These are phyloP conservation scores for Pyronema domesticum DNA, from an alignment of 495 filamentous ascomycete genomes.

Conservation along the genomic window DNA sequence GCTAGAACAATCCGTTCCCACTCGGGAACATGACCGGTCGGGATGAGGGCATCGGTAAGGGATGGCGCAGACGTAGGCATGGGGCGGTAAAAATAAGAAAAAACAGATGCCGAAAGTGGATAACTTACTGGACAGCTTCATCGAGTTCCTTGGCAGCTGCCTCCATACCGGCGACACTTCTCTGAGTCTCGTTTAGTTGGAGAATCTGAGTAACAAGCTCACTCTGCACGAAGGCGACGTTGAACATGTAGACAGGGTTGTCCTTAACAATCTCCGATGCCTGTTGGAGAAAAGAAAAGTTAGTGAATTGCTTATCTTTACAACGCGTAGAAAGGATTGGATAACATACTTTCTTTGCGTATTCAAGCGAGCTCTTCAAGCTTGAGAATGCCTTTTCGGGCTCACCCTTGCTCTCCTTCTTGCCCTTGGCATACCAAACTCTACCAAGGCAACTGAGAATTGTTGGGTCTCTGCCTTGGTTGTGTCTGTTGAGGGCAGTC, in stretches of 20 bases:
- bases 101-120: slow-evolving; percentile 9
- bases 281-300: slow-evolving; percentile 23
- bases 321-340: not conserved
- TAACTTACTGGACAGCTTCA: slow-evolving; percentile 49
- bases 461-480: slow-evolving; percentile 53
- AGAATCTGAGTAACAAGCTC: slow-evolving; percentile 74
- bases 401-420: slow-evolving; percentile 29
- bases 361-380: slow-evolving; percentile 77
- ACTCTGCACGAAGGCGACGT: slow-evolving; percentile 92
- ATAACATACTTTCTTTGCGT: slow-evolving; percentile 48
- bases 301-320: not conserved
- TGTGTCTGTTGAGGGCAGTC: slow-evolving; percentile 63
- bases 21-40: not conserved
- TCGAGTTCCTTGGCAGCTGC: slow-evolving; percentile 71
- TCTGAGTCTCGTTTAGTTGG: slow-evolving; percentile 51
- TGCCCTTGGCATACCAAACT: slow-evolving; percentile 78
- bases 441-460: slow-evolving; percentile 83
- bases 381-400: slow-evolving; percentile 52
- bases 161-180: slow-evolving; percentile 60
- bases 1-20: not conserved
- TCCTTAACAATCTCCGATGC: slow-evolving; percentile 62
- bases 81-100: not conserved
- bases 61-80: not conserved
- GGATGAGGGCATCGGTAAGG: not conserved
- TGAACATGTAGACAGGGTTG: slow-evolving; percentile 84